phyloP scores from a whole-genome alignment of 2,329 filamentous ascomycete species.

The Dactylellina sp. region DNA sequence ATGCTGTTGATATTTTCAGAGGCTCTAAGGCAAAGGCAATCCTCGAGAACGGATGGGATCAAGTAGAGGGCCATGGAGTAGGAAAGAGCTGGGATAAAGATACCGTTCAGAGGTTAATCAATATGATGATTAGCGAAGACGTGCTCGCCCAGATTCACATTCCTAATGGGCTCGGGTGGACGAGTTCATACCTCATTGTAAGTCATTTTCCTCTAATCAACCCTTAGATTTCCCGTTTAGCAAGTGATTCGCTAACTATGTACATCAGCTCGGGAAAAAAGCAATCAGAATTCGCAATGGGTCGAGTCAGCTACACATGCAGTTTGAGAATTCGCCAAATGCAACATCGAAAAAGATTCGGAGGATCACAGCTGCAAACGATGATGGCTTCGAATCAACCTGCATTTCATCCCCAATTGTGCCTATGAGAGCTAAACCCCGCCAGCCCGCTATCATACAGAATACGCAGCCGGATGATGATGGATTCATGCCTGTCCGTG shows the following conservation, averaged over 20 bases:
- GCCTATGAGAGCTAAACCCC: slow-evolving; percentile 57
- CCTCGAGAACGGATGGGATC: slow-evolving; percentile 68
- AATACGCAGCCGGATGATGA: slow-evolving; percentile 58
- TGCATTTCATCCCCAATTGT: slow-evolving; percentile 74
- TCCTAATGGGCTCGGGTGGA: slow-evolving; percentile 74
- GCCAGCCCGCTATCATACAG: slow-evolving; percentile 57
- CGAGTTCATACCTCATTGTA: slow-evolving; percentile 78
- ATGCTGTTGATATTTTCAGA: slow-evolving; percentile 85
- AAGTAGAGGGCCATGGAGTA: slow-evolving; percentile 73
- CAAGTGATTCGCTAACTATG: slow-evolving; percentile 3
- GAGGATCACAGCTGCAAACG: slow-evolving; percentile 62
- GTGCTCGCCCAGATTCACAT: slow-evolving; percentile 78
- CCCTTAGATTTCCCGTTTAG: too few relatives aligned
- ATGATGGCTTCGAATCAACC: slow-evolving; percentile 72
- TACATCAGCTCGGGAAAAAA: slow-evolving; percentile 63
- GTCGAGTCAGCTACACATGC: slow-evolving; percentile 60
- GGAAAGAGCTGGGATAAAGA: slow-evolving; percentile 77
- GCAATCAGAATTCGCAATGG: slow-evolving; percentile 55
- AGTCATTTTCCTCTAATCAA: slow-evolving; percentile 62
- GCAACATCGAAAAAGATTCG: slow-evolving; percentile 60
- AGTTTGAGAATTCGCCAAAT: slow-evolving; percentile 59
- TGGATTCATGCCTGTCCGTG: slow-evolving; percentile 58
- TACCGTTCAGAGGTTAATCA: slow-evolving; percentile 86
- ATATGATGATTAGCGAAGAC: slow-evolving; percentile 78
- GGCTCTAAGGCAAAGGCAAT: slow-evolving; percentile 75